A percentile compares a stretch with the other conserved stretches of the same genome.
These are phyloP conservation scores for Climacium dendroides DNA, from an alignment of 225 moss, liverwort and hornwort species.

Conservation along the genomic window DNA sequence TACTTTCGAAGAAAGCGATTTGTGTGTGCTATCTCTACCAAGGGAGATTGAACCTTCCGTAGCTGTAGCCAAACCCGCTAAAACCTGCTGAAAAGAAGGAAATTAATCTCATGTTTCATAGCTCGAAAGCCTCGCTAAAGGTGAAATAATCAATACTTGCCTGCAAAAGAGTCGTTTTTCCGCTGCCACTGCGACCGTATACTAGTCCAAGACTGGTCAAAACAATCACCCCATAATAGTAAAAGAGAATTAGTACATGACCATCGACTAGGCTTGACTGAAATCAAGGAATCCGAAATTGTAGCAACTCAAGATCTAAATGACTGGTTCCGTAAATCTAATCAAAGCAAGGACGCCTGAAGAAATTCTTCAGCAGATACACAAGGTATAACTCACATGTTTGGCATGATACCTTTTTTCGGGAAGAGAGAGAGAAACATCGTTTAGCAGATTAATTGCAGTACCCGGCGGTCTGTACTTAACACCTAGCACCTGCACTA, in stretches of 20 bases:
- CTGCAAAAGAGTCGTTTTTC: conserved; percentile 95
- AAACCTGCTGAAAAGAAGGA: conserved; percentile 37
- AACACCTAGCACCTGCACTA: conserved; percentile 57
- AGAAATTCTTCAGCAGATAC: background rate
- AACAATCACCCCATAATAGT: conserved; percentile 7
- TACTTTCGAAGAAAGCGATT: conserved; percentile 69
- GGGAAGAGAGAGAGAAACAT: conserved; percentile 81
- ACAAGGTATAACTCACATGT: background rate
- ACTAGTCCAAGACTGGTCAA: conserved; percentile 66
- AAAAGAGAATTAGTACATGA: background rate
- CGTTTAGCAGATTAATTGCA: conserved; percentile 55
- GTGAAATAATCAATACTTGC: conserved; percentile 8
- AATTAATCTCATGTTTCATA: background rate
- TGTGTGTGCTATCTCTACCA: conserved; percentile 40
- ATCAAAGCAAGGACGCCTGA: background rate
- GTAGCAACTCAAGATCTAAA: background rate
- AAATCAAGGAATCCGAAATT: background rate
- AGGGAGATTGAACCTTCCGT: conserved; percentile 69
- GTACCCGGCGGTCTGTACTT: conserved; percentile 86
- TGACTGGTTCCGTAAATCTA: background rate
- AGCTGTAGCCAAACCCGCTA: conserved; percentile 79
- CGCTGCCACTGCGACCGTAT: conserved; percentile 95
- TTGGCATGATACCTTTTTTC: conserved; percentile 53
- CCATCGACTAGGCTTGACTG: background rate
- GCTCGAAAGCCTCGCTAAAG: background rate